These are phyloP conservation scores for Silene noctiflora DNA, from an alignment of 179 eudicot species.

Conservation along the genomic window DNA sequence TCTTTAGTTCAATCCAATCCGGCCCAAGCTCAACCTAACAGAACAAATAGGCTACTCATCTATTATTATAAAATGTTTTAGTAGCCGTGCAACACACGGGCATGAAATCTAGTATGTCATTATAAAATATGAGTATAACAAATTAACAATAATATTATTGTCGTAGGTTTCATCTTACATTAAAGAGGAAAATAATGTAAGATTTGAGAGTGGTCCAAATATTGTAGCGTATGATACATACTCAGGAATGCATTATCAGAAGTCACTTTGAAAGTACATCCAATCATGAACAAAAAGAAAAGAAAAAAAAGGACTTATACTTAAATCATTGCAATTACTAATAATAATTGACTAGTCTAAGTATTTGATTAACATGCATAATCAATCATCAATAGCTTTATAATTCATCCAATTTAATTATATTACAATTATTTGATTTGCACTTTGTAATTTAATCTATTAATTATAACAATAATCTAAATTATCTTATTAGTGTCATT, in stretches of 20 bases:
- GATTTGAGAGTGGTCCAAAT: neutral
- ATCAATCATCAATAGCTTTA: conserved; percentile 21
- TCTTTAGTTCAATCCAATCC: too few relatives aligned
- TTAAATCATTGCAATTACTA: conserved; percentile 2
- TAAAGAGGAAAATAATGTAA: neutral
- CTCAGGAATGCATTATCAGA: conserved; percentile 8
- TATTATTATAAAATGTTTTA: too few relatives aligned
- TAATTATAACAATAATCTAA: conserved; percentile 19
- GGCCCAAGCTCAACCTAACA: too few relatives aligned
- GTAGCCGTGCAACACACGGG: too few relatives aligned
- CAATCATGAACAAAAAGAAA: conserved; percentile 28
- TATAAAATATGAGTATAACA: too few relatives aligned
- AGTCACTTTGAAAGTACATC: conserved; percentile 23
- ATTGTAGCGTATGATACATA: neutral
- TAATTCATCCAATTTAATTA: conserved; percentile 5
- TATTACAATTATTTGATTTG: too few relatives aligned
- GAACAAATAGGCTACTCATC: too few relatives aligned
- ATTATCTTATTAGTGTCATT: conserved; percentile 21
- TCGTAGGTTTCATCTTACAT: neutral
- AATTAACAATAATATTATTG: too few relatives aligned
- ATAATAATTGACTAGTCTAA: conserved; percentile 32
- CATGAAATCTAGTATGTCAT: too few relatives aligned
- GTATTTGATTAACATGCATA: conserved; percentile 16
- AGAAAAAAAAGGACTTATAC: neutral
- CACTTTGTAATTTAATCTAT: conserved; percentile 11